phyloP scores from a whole-genome alignment of 2,329 filamentous ascomycete genomes.

The Tolypocladium ovalisporum region DNA sequence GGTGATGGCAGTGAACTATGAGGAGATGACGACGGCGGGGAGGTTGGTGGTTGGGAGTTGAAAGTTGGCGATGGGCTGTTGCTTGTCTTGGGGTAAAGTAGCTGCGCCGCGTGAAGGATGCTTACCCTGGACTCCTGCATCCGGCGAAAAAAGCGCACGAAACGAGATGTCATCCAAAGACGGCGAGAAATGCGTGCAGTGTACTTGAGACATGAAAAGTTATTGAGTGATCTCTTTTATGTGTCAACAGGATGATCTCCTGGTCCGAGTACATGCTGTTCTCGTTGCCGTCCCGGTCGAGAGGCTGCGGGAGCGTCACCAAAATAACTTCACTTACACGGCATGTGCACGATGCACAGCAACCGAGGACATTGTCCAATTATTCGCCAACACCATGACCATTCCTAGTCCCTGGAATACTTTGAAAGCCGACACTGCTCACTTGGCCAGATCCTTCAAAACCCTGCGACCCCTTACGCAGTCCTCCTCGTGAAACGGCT shows the following conservation, averaged over 20 bases:
- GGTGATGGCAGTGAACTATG: not conserved
- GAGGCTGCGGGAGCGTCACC: too few relatives aligned
- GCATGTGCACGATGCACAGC: too few relatives aligned
- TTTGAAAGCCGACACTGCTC: not conserved
- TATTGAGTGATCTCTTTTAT: too few relatives aligned
- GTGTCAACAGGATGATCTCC: too few relatives aligned
- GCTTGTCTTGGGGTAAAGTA: not conserved
- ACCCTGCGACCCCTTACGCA: constrained; percentile 20
- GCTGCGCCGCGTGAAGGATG: not conserved
- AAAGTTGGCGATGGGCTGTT: not conserved
- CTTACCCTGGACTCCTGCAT: not conserved
- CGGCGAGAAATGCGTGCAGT: not conserved
- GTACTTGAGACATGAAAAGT: not conserved
- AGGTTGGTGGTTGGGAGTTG: not conserved
- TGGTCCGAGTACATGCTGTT: too few relatives aligned
- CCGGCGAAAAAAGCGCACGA: not conserved
- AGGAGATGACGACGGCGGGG: not conserved
- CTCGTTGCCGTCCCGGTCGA: too few relatives aligned
- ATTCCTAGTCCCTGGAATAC: too few relatives aligned
- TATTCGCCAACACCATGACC: not conserved
- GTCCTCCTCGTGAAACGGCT: constrained; percentile 25
- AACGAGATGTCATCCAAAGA: not conserved
- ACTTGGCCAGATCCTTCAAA: constrained; percentile 15
- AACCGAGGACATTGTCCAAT: too few relatives aligned
- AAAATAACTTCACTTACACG: too few relatives aligned